Evolutionary conservation across 2,329 filamentous ascomycete species (phyloP).

Genomic region (Penicillium sp.): DNA sequence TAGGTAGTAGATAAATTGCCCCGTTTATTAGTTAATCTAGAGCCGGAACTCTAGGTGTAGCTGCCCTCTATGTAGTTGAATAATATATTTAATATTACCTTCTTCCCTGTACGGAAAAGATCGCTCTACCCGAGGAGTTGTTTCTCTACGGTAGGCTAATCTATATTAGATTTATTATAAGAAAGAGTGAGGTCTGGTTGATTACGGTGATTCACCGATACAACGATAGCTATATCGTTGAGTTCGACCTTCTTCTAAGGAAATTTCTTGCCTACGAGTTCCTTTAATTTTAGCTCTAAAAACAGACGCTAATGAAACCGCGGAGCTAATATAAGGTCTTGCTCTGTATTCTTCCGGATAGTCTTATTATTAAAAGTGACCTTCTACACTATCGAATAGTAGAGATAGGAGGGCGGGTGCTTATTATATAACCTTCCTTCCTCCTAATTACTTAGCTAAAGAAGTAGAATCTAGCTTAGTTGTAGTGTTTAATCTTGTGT

Average conservation of each 20-base stretch:
- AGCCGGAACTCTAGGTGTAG: too few relatives aligned
- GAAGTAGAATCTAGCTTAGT: conserved; percentile 6
- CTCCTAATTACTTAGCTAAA: conserved; percentile 8
- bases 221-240: conserved; percentile 15
- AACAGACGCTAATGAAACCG: conserved; percentile 18
- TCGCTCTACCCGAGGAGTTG: too few relatives aligned
- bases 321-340: conserved; percentile 19
- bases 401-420: conserved; percentile 8
- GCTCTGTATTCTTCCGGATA: conserved; percentile 16
- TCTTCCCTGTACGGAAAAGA: too few relatives aligned
- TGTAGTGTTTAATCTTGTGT: conserved; percentile 4
- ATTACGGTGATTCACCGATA: conserved; percentile 11
- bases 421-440: conserved; percentile 14
- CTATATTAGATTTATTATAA: too few relatives aligned
- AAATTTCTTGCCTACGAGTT: conserved; percentile 14
- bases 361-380: conserved; percentile 14
- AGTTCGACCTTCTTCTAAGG: conserved; percentile 9
- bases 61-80: too few relatives aligned
- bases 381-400: conserved; percentile 17
- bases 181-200: too few relatives aligned
- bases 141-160: too few relatives aligned
- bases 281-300: conserved; percentile 19
- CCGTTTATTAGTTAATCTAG: too few relatives aligned
- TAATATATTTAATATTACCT: too few relatives aligned
- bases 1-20: too few relatives aligned